Percentiles rank a stretch among this genome's conserved stretches.
Conservation (phyloP, 306 rosid species). For the Medicago arabica region DNA sequence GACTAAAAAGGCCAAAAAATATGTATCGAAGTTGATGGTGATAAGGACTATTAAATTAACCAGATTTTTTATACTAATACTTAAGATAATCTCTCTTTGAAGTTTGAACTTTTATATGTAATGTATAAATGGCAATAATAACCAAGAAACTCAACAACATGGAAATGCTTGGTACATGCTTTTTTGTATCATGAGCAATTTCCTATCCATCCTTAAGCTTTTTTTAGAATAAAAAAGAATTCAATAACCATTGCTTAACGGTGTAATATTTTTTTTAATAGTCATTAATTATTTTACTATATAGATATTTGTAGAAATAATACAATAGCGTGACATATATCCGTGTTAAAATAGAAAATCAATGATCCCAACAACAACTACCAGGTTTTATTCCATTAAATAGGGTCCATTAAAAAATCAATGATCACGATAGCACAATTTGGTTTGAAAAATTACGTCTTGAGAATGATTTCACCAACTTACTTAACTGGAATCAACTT, state of each 20-base stretch:
- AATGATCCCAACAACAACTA: slow-evolving; percentile 39
- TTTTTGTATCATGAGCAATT: slow-evolving; percentile 54
- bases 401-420: too few relatives aligned
- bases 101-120: too few relatives aligned
- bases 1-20: neutral
- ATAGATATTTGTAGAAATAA: neutral
- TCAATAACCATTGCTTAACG: too few relatives aligned
- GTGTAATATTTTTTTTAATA: too few relatives aligned
- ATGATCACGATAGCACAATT: slow-evolving; percentile 56
- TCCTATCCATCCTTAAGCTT: slow-evolving; percentile 58
- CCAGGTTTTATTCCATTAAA: too few relatives aligned
- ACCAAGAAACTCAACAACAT: too few relatives aligned
- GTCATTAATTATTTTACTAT: too few relatives aligned
- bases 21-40: neutral
- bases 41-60: neutral
- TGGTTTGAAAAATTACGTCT: slow-evolving; percentile 68
- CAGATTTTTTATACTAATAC: neutral
- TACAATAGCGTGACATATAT: slow-evolving; percentile 33
- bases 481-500: slow-evolving; percentile 62
- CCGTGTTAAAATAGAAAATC: slow-evolving; percentile 77
- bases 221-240: too few relatives aligned
- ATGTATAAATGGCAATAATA: too few relatives aligned
- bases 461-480: slow-evolving; percentile 49
- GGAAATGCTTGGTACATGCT: too few relatives aligned
- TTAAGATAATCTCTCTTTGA: neutral